These are phyloP conservation scores for Sparassis latifolia DNA, from an alignment of 1,284 basidiomycete genomes.

Conservation along the genomic window DNA sequence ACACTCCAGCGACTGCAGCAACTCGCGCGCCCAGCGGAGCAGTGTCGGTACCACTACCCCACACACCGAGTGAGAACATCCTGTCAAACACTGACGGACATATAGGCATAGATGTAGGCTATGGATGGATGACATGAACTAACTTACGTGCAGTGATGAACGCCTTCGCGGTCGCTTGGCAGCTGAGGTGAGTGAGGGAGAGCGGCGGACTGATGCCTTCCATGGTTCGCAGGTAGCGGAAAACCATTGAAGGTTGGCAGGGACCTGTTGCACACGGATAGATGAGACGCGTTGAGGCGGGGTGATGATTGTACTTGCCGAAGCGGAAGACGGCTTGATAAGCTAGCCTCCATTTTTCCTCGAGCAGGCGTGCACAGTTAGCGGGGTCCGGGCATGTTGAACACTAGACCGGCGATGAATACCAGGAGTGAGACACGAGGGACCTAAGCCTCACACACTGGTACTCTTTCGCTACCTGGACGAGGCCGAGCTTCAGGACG, in stretches of 20 bases:
- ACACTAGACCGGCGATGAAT: constrained; percentile 42
- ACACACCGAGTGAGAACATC: constrained; percentile 83
- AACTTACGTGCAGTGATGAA: constrained; percentile 76
- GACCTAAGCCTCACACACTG: constrained; percentile 55
- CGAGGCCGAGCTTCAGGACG: constrained; percentile 84
- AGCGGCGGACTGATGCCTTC: constrained; percentile 80
- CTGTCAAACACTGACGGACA: constrained; percentile 71
- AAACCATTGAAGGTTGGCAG: constrained; percentile 86
- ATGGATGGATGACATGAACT: neutral
- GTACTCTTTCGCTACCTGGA: constrained; percentile 84
- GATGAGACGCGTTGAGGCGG: neutral
- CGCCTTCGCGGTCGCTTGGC: constrained; percentile 81
- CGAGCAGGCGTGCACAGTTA: constrained; percentile 79
- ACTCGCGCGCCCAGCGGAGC: constrained; percentile 56
- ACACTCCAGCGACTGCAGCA: constrained; percentile 54
- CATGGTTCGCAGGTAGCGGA: constrained; percentile 76
- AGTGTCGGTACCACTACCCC: constrained; percentile 60
- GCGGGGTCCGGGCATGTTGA: constrained; percentile 76
- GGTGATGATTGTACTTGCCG: constrained; percentile 35
- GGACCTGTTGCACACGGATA: constrained; percentile 38
- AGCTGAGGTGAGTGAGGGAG: constrained; percentile 74
- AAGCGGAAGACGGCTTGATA: constrained; percentile 85
- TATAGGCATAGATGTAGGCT: neutral
- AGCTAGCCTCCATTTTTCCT: constrained; percentile 90
- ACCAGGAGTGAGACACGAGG: too few relatives aligned